phyloP scores from a whole-genome alignment of 2,329 filamentous ascomycete species.

The Canariomyces notabilis region DNA sequence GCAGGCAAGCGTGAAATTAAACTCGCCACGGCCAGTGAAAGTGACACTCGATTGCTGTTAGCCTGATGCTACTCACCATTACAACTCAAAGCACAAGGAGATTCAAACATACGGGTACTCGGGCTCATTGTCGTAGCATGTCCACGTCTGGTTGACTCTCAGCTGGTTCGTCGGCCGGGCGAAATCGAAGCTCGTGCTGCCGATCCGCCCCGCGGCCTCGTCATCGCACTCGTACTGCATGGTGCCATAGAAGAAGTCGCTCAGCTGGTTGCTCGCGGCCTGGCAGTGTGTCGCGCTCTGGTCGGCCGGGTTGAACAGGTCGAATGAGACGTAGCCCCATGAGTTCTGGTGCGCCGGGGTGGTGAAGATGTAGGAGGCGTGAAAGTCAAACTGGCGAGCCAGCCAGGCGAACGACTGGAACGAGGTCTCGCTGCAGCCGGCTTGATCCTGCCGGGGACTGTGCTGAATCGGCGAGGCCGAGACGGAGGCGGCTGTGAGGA shows the following conservation, averaged over 20 bases:
- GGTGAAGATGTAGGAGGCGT: slow-evolving; percentile 44
- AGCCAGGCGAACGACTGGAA: slow-evolving; percentile 37
- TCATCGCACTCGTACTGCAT: slow-evolving; percentile 40
- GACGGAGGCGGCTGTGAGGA: background rate
- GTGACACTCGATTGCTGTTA: slow-evolving; percentile 24
- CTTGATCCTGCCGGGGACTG: slow-evolving; percentile 12
- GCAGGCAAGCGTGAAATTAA: slow-evolving; percentile 34
- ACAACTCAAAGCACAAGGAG: background rate
- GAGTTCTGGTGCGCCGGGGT: slow-evolving; percentile 49
- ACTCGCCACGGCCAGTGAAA: slow-evolving; percentile 31
- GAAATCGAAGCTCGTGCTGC: slow-evolving; percentile 40
- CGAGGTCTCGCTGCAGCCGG: slow-evolving; percentile 32
- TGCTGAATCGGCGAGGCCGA: slow-evolving; percentile 1
- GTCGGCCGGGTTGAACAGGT: slow-evolving; percentile 43
- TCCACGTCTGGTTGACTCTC: slow-evolving; percentile 46
- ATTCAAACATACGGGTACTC: slow-evolving; percentile 33
- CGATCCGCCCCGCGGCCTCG: slow-evolving; percentile 24
- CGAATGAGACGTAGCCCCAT: slow-evolving; percentile 45
- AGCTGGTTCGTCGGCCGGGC: slow-evolving; percentile 34
- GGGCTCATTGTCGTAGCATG: slow-evolving; percentile 38
- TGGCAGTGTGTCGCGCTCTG: slow-evolving; percentile 33
- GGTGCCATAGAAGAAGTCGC: slow-evolving; percentile 48
- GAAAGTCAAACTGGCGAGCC: slow-evolving; percentile 42
- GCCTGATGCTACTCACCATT: background rate
- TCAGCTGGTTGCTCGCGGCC: slow-evolving; percentile 38